Evolutionary conservation across 305 asterid species (phyloP), one percentile per base, ranked within the genome.

Genomic region (Solanum hybrid): DNA sequence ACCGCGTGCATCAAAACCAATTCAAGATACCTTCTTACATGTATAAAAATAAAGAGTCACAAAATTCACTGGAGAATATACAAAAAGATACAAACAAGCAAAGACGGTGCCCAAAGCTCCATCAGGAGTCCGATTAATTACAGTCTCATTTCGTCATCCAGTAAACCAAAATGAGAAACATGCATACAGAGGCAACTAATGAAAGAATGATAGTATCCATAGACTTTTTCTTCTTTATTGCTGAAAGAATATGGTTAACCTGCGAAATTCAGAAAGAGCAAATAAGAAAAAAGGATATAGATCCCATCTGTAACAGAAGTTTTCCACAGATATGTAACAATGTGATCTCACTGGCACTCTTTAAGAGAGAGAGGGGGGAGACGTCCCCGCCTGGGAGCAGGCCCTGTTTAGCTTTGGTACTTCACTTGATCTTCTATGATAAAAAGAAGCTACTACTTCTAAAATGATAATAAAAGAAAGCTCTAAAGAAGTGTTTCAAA

Each of bases 171-270:
- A 97, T 97, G 75, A 97, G 93, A 91, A 95, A 97, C 66, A 94
- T 90, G 96, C 99, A 96, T 36, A 94, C 96, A 17, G 99, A 95
- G 24, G 99, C 99, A 79, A 97, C 98, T 91, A 97, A 90, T 66
- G 99, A 97, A 91, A 97, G 99, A 91, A 97, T 93, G 90, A 96
- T 92, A 71, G 98, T 96, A 90, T 97, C 99, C 98, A 95, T 95
- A 27, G 99, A 95, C 94, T 96, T 97, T 90, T 95, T 97, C 98
- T 96, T 97, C 98, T 94, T 97, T 93, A 97, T 95, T 46, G 98
- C 91, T 26, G 98, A 93, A 76, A 97, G 93, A 69, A 97, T 93
- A 79, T 95, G 94, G 89, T 95, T 96, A 86, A 97, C 96, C 99
- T 96, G 97, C 93, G 89, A 90, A 90, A 87, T 91, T 86, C 31